Evolutionary conservation across 345 rosid species (phyloP).

Genomic region (Bruguiera parviflora): DNA sequence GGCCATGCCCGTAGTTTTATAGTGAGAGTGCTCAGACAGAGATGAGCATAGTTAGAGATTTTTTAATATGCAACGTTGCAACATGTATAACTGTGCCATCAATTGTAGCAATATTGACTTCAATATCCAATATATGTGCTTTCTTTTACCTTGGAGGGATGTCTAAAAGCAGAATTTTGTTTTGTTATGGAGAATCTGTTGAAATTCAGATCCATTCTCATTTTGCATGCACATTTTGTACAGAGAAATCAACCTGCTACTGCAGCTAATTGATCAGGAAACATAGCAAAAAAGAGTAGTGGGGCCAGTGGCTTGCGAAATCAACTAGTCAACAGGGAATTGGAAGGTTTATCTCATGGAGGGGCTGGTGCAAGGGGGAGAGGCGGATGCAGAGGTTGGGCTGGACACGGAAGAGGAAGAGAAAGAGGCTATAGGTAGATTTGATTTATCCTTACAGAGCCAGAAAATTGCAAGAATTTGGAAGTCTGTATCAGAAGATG

Average conservation of each 20-base stretch:
- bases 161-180: no score
- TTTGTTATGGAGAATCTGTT: background rate
- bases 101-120: no score
- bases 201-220: background rate
- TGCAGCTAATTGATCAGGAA: conserved; percentile 52
- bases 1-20: no score
- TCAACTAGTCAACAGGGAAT: conserved; percentile 84
- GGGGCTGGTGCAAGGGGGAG: conserved; percentile 52
- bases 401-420: conserved; percentile 3
- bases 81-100: no score
- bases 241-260: conserved; percentile 77
- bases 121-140: no score
- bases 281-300: conserved; percentile 61
- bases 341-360: conserved; percentile 80
- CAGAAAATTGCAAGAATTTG: background rate
- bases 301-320: conserved; percentile 59
- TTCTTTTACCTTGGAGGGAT: no score
- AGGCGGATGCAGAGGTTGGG: conserved; percentile 19
- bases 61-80: no score
- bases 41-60: no score
- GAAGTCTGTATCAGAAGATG: background rate
- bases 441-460: conserved; percentile 1
- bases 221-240: conserved; percentile 8
- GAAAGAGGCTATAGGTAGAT: conserved; percentile 4
- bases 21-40: no score